These are phyloP conservation scores for Debaryomyces subglobosus DNA, from an alignment of 1,139 yeast genomes.

Conservation along the genomic window DNA sequence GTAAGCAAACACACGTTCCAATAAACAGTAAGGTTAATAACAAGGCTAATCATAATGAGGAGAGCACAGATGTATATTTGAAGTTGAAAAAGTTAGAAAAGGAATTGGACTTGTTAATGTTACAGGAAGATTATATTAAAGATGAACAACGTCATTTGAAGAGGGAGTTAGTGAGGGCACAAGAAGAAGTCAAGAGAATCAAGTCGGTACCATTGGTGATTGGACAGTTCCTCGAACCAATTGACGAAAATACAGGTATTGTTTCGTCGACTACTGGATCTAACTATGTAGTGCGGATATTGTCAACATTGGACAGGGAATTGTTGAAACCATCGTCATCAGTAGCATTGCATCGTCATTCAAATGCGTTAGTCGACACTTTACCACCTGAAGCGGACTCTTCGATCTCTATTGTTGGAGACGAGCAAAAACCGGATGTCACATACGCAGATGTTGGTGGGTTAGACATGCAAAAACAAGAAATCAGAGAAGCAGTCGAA, in stretches of 20 bases:
- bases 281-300: conserved; percentile 91
- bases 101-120: conserved; percentile 76
- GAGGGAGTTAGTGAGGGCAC: conserved; percentile 93
- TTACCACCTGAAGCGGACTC: conserved; percentile 99
- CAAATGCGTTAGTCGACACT: conserved; percentile 95
- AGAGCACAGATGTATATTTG: conserved; percentile 70
- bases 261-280: conserved; percentile 98
- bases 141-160: conserved; percentile 97
- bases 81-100: conserved; percentile 85
- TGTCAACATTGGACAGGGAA: conserved; percentile 94
- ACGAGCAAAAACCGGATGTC: conserved; percentile 90
- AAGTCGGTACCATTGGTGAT: conserved; percentile 97
- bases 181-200: conserved; percentile 96
- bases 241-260: conserved; percentile 94
- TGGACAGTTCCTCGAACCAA: conserved; percentile 97
- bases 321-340: conserved; percentile 91
- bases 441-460: conserved; percentile 97
- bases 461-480: conserved; percentile 98
- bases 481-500: conserved; percentile 97
- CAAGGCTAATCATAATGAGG: conserved; percentile 29
- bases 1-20: conserved; percentile 11
- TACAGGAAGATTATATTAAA: conserved; percentile 95
- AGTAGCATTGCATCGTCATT: conserved; percentile 97
- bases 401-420: conserved; percentile 91
- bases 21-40: conserved; percentile 3